Conservation (phyloP, 257 asterid genomes). For the Solanum chilense region DNA sequence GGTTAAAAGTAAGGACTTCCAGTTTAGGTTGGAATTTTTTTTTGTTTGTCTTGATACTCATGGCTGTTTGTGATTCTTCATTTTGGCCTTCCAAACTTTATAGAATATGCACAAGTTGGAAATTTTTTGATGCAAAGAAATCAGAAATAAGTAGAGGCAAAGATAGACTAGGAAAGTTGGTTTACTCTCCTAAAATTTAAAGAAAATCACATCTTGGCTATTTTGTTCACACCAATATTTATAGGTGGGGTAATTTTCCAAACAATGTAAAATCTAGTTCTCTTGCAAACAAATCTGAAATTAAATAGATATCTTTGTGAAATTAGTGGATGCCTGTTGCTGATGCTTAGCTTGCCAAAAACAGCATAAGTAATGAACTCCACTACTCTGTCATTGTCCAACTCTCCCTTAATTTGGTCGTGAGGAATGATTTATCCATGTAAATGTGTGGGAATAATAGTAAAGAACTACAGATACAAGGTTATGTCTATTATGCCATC, state of each 20-base stretch:
- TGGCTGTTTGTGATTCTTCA: neutral
- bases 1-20: neutral
- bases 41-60: neutral
- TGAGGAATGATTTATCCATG: neutral
- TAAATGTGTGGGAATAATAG: neutral
- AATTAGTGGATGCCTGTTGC: neutral
- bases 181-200: neutral
- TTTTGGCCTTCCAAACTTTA: neutral
- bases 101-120: neutral
- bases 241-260: neutral
- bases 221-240: neutral
- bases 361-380: neutral
- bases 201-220: neutral
- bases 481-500: neutral
- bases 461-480: neutral
- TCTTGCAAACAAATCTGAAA: neutral
- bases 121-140: neutral
- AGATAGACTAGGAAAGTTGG: neutral
- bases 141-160: neutral
- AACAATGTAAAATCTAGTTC: neutral
- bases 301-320: neutral
- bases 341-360: neutral
- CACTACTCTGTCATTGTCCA: neutral
- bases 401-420: neutral
- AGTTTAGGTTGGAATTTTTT: neutral